These are phyloP conservation scores for Penicillium desertorum DNA, from an alignment of 495 filamentous ascomycete species.

Conservation along the genomic window DNA sequence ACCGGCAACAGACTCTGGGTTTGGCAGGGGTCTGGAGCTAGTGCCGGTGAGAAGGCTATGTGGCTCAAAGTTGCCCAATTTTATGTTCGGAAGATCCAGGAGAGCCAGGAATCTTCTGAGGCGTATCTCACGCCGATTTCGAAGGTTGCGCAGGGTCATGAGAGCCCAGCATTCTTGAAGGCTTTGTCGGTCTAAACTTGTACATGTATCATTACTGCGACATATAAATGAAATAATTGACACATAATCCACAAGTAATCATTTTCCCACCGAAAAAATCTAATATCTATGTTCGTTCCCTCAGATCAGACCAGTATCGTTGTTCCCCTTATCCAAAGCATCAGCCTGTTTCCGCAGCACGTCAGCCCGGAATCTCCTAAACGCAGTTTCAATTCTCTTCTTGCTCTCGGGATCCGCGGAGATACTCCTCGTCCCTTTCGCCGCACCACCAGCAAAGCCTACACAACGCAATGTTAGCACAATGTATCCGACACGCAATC, in stretches of 20 bases:
- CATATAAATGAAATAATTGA: background rate
- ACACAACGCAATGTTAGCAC: slow-evolving; percentile 8
- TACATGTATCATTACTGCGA: background rate
- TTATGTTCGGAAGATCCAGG: slow-evolving; percentile 52
- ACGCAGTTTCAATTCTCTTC: slow-evolving; percentile 62
- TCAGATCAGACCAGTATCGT: slow-evolving; percentile 31
- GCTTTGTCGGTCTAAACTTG: slow-evolving; percentile 25
- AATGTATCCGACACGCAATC: background rate
- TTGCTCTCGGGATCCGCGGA: slow-evolving; percentile 52
- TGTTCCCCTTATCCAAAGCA: slow-evolving; percentile 47
- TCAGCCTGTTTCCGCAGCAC: slow-evolving; percentile 58
- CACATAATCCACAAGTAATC: background rate
- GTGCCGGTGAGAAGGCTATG: slow-evolving; percentile 51
- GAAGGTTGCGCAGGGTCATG: slow-evolving; percentile 53
- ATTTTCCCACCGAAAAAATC: background rate
- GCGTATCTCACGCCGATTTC: slow-evolving; percentile 50
- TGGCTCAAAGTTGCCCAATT: slow-evolving; percentile 58
- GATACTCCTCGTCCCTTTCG: slow-evolving; percentile 51
- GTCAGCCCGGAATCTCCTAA: slow-evolving; percentile 61
- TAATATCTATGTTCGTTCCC: background rate
- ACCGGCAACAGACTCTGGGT: slow-evolving; percentile 55
- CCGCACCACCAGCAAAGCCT: slow-evolving; percentile 57
- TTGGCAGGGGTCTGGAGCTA: slow-evolving; percentile 57
- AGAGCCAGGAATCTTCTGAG: slow-evolving; percentile 34
- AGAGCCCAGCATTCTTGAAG: slow-evolving; percentile 51